Conservation (phyloP, 768 basidiomycete genomes). For the Pholiota conissans region DNA sequence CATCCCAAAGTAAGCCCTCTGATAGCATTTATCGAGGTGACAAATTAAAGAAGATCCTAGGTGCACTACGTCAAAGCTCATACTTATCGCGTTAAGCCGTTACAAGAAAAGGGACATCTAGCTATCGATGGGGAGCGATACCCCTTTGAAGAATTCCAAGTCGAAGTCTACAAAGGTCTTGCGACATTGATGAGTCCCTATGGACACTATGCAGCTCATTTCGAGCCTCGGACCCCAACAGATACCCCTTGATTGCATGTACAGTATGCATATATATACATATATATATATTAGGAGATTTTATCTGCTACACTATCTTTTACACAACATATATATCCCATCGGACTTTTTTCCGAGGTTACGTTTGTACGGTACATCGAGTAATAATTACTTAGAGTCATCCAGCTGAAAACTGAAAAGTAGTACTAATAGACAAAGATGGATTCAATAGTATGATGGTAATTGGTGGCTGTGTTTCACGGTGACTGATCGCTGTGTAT, state of each 20-base stretch:
- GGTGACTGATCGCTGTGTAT: not conserved
- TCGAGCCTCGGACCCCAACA: slow-evolving; percentile 30
- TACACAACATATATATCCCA: not conserved
- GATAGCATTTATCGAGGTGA: not conserved
- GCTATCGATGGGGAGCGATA: slow-evolving; percentile 79
- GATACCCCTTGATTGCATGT: too few species aligned
- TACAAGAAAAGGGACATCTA: slow-evolving; percentile 51
- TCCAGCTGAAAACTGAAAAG: too few species aligned
- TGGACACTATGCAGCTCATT: slow-evolving; percentile 61
- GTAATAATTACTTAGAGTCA: too few species aligned
- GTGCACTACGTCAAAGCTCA: slow-evolving; percentile 71
- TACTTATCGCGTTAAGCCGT: slow-evolving; percentile 71
- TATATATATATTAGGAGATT: too few species aligned
- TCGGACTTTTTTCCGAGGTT: not conserved
- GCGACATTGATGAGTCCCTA: slow-evolving; percentile 66
- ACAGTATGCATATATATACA: too few species aligned
- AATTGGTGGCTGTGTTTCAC: not conserved
- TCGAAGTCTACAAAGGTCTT: slow-evolving; percentile 71
- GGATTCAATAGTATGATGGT: too few species aligned
- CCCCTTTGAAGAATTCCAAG: slow-evolving; percentile 73
- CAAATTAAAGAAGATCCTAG: slow-evolving; percentile 32
- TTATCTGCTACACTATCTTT: not conserved
- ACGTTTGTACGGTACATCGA: not conserved
- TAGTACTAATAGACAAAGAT: too few species aligned
- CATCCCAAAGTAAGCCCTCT: slow-evolving; percentile 46